Conservation (phyloP, 768 basidiomycete genomes). For the Boletus fagicola region DNA sequence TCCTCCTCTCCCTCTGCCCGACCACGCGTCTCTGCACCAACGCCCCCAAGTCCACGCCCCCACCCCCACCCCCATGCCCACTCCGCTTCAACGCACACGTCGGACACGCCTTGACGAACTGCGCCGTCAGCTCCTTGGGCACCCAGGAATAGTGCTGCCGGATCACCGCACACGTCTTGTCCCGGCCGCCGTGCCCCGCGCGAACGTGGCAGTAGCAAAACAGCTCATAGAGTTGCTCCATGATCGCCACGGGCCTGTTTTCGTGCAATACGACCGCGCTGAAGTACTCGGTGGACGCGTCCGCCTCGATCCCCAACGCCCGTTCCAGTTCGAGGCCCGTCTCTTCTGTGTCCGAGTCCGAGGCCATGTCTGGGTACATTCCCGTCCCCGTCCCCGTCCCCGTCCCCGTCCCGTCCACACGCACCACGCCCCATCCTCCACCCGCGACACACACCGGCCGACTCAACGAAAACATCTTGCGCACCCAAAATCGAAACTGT, state of each 20-base stretch:
- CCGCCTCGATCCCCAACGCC: conserved; percentile 15
- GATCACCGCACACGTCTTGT: conserved; percentile 69
- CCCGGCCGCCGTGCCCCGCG: conserved; percentile 70
- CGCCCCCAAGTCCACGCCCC: background rate
- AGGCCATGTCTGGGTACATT: background rate
- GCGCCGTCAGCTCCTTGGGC: conserved; percentile 78
- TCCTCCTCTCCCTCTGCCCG: background rate
- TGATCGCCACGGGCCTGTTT: conserved; percentile 68
- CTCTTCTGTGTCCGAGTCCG: conserved; percentile 7
- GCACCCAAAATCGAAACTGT: conserved; percentile 81
- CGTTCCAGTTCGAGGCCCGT: conserved; percentile 17
- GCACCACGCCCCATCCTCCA: conserved; percentile 18
- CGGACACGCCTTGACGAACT: conserved; percentile 77
- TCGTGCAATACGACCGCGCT: conserved; percentile 64
- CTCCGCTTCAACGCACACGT: conserved; percentile 57
- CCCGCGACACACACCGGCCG: conserved; percentile 13
- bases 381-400: background rate
- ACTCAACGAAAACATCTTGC: conserved; percentile 71
- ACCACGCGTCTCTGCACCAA: background rate
- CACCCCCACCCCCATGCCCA: conserved; percentile 32
- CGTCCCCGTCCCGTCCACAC: background rate
- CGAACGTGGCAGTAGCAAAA: conserved; percentile 70
- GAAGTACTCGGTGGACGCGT: conserved; percentile 11
- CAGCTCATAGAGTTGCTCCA: conserved; percentile 76
- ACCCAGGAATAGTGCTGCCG: conserved; percentile 77